A percentile compares a stretch with the other conserved stretches of the same genome.
Evolutionary conservation across 805 yeast genomes (phyloP).

Genomic region (Zygoascus tannicola): DNA sequence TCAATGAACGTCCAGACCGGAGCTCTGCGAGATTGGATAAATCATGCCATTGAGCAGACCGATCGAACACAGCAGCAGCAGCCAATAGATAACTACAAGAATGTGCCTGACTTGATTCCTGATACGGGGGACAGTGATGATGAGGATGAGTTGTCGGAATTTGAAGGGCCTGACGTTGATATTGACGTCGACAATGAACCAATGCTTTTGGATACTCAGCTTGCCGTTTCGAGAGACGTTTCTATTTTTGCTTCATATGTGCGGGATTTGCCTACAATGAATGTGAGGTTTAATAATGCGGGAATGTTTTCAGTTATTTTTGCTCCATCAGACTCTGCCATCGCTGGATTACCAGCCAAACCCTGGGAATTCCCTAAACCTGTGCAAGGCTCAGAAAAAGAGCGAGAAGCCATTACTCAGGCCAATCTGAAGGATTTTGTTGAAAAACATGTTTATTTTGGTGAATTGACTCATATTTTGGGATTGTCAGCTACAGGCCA

Average conservation of each 20-base stretch:
- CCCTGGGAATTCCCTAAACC: conserved; percentile 79
- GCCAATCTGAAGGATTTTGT: conserved; percentile 52
- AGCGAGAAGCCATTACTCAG: conserved; percentile 39
- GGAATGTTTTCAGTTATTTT: conserved; percentile 43
- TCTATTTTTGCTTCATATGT: conserved; percentile 60
- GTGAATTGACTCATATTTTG: conserved; percentile 9
- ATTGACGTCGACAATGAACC: conserved; percentile 26
- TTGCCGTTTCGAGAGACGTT: conserved; percentile 35
- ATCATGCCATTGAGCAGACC: no score
- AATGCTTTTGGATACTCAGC: conserved; percentile 31
- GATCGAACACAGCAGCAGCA: conserved; percentile 4
- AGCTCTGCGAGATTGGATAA: no score
- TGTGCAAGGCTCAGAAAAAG: conserved; percentile 27
- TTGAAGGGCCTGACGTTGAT: conserved; percentile 9
- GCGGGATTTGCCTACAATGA: conserved; percentile 50
- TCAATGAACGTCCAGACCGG: no score
- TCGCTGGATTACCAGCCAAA: conserved; percentile 41
- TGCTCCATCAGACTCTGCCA: conserved; percentile 63
- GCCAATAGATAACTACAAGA: no score
- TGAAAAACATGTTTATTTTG: conserved; percentile 48
- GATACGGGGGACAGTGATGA: background rate
- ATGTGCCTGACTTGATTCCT: background rate
- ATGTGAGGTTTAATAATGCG: conserved; percentile 38
- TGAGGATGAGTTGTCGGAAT: background rate
- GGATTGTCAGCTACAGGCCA: conserved; percentile 1